phyloP scores from a whole-genome alignment of 2,329 filamentous ascomycete genomes.

The Aspergillus candidus region DNA sequence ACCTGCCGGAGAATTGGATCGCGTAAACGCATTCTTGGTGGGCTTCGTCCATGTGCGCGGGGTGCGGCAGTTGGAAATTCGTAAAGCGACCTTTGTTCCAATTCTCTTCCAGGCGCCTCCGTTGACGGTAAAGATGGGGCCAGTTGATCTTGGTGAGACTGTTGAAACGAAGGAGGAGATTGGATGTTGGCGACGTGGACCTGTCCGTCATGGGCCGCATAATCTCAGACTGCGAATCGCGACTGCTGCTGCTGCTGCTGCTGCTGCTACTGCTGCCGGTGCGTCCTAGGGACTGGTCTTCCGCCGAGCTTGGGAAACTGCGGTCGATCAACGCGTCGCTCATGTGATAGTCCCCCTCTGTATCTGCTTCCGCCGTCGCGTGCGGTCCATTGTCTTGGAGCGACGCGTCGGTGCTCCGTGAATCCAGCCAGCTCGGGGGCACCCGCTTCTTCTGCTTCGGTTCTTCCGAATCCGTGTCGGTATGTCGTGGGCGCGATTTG shows the following conservation, averaged over 20 bases:
- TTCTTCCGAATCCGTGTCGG: slow-evolving; percentile 45
- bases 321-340: slow-evolving; percentile 31
- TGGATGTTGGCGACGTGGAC: slow-evolving; percentile 23
- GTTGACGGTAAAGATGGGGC: slow-evolving; percentile 88
- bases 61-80: slow-evolving; percentile 88
- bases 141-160: slow-evolving; percentile 65
- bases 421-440: slow-evolving; percentile 40
- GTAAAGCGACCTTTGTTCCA: slow-evolving; percentile 78
- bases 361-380: slow-evolving; percentile 20
- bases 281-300: slow-evolving; percentile 14
- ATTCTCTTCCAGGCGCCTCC: slow-evolving; percentile 77
- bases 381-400: slow-evolving; percentile 4
- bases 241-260: slow-evolving; percentile 12
- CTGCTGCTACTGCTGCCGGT: slow-evolving; percentile 6
- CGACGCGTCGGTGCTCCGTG: slow-evolving; percentile 22
- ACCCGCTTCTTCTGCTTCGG: slow-evolving; percentile 50
- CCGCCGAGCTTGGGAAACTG: slow-evolving; percentile 7
- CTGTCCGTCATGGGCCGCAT: slow-evolving; percentile 8
- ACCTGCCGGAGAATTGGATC: slow-evolving; percentile 79
- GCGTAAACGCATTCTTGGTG: slow-evolving; percentile 93
- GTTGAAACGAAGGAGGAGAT: slow-evolving; percentile 28
- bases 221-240: slow-evolving; percentile 4
- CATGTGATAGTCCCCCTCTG: slow-evolving; percentile 41
- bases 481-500: slow-evolving; percentile 43
- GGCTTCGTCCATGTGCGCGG: slow-evolving; percentile 69